These are phyloP conservation scores for Myxozyma kluyveri DNA, from an alignment of 805 yeast genomes.

Conservation along the genomic window DNA sequence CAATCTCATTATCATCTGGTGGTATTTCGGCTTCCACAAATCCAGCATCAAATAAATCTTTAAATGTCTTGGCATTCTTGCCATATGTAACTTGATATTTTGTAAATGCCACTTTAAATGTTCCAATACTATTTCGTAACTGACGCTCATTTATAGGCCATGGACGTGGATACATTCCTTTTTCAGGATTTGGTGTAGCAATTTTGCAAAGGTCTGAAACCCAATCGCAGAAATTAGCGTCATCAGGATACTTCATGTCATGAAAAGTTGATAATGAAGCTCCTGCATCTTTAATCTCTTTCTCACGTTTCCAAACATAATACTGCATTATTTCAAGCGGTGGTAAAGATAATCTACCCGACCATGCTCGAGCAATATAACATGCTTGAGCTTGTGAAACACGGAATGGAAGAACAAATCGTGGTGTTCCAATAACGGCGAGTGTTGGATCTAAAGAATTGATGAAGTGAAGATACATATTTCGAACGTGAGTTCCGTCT, in stretches of 20 bases:
- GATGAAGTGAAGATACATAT: slow-evolving; percentile 59
- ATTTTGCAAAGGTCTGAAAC: slow-evolving; percentile 20
- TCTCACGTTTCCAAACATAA: slow-evolving; percentile 44
- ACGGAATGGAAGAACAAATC: slow-evolving; percentile 61
- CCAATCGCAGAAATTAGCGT: slow-evolving; percentile 55
- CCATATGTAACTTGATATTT: slow-evolving; percentile 15
- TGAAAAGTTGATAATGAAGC: slow-evolving; percentile 44
- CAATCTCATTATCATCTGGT: slow-evolving; percentile 9
- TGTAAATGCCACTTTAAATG: slow-evolving; percentile 25
- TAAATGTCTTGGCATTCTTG: slow-evolving; percentile 6
- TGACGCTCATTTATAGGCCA: slow-evolving; percentile 23
- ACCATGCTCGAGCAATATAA: slow-evolving; percentile 60
- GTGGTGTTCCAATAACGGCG: slow-evolving; percentile 60
- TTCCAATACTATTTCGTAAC: slow-evolving; percentile 18
- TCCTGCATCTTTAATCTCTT: slow-evolving; percentile 46
- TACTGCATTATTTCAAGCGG: slow-evolving; percentile 45
- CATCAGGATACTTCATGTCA: slow-evolving; percentile 54
- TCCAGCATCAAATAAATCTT: slow-evolving; percentile 20
- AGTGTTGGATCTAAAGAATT: slow-evolving; percentile 61
- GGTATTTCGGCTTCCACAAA: slow-evolving; percentile 5
- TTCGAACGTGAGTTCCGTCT: slow-evolving; percentile 49
- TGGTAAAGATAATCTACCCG: slow-evolving; percentile 55
- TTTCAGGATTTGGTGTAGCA: slow-evolving; percentile 15
- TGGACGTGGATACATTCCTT: slow-evolving; percentile 26
- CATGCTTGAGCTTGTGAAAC: slow-evolving; percentile 53